phyloP scores from a whole-genome alignment of 352 stramenopile species.

The Phytophthora ramorum region DNA sequence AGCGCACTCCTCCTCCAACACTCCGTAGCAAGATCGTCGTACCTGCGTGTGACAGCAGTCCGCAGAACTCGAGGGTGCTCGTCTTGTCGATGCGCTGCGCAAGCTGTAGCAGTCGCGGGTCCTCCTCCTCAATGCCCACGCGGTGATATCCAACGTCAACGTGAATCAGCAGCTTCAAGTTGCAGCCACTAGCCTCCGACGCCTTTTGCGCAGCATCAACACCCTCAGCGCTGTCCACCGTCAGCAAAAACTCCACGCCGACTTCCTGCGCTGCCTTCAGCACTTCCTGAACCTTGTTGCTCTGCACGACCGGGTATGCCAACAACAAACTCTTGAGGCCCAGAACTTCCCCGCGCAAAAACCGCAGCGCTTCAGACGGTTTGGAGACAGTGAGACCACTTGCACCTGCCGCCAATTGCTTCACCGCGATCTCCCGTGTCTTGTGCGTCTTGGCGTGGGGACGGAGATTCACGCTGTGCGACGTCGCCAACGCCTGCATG shows the following conservation, averaged over 20 bases:
- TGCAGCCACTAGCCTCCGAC: slow-evolving; percentile 47
- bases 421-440: slow-evolving; percentile 64
- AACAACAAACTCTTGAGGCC: slow-evolving; percentile 64
- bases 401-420: slow-evolving; percentile 62
- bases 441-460: slow-evolving; percentile 86
- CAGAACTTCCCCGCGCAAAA: slow-evolving; percentile 52
- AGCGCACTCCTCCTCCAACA: neutral
- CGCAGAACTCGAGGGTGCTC: slow-evolving; percentile 56
- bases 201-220: slow-evolving; percentile 62
- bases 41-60: slow-evolving; percentile 71
- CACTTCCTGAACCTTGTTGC: slow-evolving; percentile 60
- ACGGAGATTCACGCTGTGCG: slow-evolving; percentile 59
- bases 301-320: slow-evolving; percentile 75
- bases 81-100: slow-evolving; percentile 60
- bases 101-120: slow-evolving; percentile 58
- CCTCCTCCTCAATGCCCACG: slow-evolving; percentile 66
- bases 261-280: slow-evolving; percentile 54
- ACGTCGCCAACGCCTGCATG: slow-evolving; percentile 66
- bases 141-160: slow-evolving; percentile 83
- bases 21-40: neutral
- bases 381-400: slow-evolving; percentile 76
- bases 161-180: slow-evolving; percentile 67
- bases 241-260: slow-evolving; percentile 61
- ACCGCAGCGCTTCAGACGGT: slow-evolving; percentile 69
- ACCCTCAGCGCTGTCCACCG: slow-evolving; percentile 65